phyloP scores from a whole-genome alignment of 2,329 filamentous ascomycete species.

The Alternaria arborescens region DNA sequence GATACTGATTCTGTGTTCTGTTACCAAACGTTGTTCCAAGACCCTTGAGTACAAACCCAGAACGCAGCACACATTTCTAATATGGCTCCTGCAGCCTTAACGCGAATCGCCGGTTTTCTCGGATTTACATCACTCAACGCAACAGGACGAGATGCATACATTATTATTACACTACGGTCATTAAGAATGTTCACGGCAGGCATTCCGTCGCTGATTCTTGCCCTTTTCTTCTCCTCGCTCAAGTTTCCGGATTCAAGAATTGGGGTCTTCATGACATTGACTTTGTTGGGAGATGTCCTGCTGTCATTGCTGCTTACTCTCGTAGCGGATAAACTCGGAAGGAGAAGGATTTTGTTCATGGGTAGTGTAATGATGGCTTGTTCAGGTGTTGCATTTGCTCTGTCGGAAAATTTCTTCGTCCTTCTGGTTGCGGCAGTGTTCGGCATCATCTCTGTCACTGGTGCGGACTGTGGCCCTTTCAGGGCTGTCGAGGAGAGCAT shows the following conservation, averaged over 20 bases:
- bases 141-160: constrained; percentile 49
- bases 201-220: constrained; percentile 50
- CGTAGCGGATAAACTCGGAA: constrained; percentile 50
- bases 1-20: background rate
- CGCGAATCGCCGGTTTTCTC: constrained; percentile 39
- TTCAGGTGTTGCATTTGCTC: constrained; percentile 47
- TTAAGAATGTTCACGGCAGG: constrained; percentile 50
- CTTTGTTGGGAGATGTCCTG: constrained; percentile 51
- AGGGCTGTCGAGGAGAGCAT: constrained; percentile 49
- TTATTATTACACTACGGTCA: constrained; percentile 54
- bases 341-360: constrained; percentile 46
- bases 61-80: constrained; percentile 1
- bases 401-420: constrained; percentile 50
- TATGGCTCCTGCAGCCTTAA: constrained; percentile 31
- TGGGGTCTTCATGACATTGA: constrained; percentile 53
- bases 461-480: constrained; percentile 48
- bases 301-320: constrained; percentile 50
- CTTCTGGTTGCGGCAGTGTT: constrained; percentile 49
- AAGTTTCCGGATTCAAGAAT: constrained; percentile 48
- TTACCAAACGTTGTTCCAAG: background rate
- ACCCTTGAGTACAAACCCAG: background rate
- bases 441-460: constrained; percentile 51
- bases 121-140: constrained; percentile 43
- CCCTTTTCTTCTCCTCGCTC: constrained; percentile 50
- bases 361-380: constrained; percentile 50